These are phyloP conservation scores for Diospyros lotus DNA, from an alignment of 148 eudicot genomes.

Conservation along the genomic window DNA sequence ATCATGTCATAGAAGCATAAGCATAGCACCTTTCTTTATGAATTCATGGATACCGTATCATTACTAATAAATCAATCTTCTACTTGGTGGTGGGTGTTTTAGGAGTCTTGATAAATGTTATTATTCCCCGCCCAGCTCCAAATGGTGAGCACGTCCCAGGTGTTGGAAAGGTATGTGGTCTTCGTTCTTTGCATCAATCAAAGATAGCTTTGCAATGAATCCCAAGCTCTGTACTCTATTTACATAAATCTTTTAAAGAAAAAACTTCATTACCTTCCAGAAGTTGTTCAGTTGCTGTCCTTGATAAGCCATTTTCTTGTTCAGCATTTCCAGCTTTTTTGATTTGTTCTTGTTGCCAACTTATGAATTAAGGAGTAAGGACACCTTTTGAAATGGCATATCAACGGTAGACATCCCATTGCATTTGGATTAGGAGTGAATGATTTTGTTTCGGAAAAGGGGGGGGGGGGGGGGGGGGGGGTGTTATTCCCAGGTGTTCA, in stretches of 20 bases:
- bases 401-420: not conserved
- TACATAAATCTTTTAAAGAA: not conserved
- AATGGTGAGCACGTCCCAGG: slow-evolving; percentile 58
- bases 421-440: not conserved
- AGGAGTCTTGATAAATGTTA: slow-evolving; percentile 65
- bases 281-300: not conserved
- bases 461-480: not conserved
- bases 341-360: not conserved
- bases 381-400: not conserved
- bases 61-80: not conserved
- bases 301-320: not conserved
- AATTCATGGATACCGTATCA: not conserved
- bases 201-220: not conserved
- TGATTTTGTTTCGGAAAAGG: not conserved
- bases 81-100: slow-evolving; percentile 5
- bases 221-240: not conserved
- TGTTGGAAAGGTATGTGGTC: slow-evolving; percentile 74
- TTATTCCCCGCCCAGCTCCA: slow-evolving; percentile 71
- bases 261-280: not conserved
- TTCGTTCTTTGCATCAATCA: not conserved
- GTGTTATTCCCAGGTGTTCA: not conserved
- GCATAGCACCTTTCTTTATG: not conserved
- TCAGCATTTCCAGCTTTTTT: not conserved
- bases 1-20: too few relatives aligned
- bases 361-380: not conserved